Conservation (phyloP, 2,329 filamentous ascomycete genomes). For the Sporothrix phasma region DNA sequence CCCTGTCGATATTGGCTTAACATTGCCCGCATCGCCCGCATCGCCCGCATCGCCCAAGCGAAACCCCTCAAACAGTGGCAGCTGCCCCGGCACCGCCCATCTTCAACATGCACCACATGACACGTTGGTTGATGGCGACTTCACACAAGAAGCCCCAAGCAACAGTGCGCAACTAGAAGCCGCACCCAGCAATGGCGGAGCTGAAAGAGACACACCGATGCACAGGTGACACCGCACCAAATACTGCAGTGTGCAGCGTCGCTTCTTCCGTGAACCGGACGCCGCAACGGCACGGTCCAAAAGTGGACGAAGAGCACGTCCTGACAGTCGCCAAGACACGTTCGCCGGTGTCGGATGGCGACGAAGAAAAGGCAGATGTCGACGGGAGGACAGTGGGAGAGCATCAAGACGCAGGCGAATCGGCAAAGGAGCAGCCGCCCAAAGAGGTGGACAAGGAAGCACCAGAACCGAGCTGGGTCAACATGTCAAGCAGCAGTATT, state of each 20-base stretch:
- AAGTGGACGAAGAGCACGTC: too few relatives aligned
- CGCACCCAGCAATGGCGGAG: not conserved
- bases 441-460: not conserved
- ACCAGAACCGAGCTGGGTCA: constrained; percentile 22
- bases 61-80: not conserved
- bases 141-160: not conserved
- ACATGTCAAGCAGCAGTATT: constrained; percentile 20
- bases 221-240: too few relatives aligned
- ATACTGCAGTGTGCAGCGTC: not conserved
- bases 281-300: too few relatives aligned
- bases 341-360: too few relatives aligned
- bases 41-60: not conserved
- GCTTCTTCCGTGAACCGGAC: too few relatives aligned
- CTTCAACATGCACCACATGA: not conserved
- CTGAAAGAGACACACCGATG: too few relatives aligned
- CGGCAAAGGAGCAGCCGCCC: not conserved
- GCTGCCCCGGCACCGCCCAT: not conserved
- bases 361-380: not conserved
- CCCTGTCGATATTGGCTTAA: not conserved
- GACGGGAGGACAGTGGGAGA: not conserved
- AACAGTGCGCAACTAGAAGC: not conserved
- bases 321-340: too few relatives aligned
- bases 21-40: too few relatives aligned
- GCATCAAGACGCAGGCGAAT: too few relatives aligned
- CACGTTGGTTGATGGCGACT: not conserved